Percentiles rank a stretch among this genome's conserved stretches.
Conservation (phyloP, 148 eudicot genomes). For the Beta vulgaris region DNA sequence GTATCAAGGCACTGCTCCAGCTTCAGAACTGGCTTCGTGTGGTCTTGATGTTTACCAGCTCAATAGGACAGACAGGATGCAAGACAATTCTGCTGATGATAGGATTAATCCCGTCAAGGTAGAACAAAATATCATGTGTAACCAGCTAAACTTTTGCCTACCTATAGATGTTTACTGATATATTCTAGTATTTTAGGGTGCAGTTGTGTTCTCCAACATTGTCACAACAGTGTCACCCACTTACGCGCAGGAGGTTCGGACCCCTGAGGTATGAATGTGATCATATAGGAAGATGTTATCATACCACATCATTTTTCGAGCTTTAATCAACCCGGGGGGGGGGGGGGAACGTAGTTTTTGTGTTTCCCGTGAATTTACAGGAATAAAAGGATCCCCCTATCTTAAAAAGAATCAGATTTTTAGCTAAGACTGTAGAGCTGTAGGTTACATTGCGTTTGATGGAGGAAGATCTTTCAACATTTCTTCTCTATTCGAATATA, state of each 20-base stretch:
- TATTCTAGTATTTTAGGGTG: constrained; percentile 57
- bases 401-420: too few relatives aligned
- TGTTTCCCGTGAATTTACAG: not conserved
- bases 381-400: not conserved
- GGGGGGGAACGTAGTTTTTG: not conserved
- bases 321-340: too few relatives aligned
- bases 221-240: constrained; percentile 97
- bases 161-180: constrained; percentile 9
- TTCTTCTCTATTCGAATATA: not conserved
- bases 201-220: constrained; percentile 91
- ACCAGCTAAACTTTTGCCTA: not conserved
- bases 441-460: not conserved
- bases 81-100: constrained; percentile 70
- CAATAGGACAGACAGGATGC: constrained; percentile 97
- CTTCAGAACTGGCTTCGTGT: constrained; percentile 81
- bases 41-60: constrained; percentile 89
- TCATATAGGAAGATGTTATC: not conserved
- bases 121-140: constrained; percentile 14
- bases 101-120: constrained; percentile 90
- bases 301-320: not conserved
- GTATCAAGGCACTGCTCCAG: constrained; percentile 91
- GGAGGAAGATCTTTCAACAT: not conserved
- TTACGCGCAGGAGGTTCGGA: constrained; percentile 84
- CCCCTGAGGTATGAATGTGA: constrained; percentile 59
- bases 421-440: not conserved